phyloP scores from a whole-genome alignment of 1,139 yeast genomes.

The Scheffersomyces segobiensis region DNA sequence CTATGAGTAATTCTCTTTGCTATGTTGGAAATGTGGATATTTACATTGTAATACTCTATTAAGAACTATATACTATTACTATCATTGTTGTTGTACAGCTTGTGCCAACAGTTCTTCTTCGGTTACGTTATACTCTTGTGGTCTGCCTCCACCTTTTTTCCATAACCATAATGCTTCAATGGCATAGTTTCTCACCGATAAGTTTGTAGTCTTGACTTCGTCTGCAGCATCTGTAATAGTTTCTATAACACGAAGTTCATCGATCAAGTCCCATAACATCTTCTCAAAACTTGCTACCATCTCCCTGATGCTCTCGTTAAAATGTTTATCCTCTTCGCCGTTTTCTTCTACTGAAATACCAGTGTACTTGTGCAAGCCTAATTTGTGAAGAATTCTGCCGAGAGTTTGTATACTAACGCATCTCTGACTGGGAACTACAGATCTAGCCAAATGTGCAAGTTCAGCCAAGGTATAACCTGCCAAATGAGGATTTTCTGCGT shows the following conservation, averaged over 20 bases:
- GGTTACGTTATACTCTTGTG: slow-evolving; percentile 12
- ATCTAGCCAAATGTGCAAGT: slow-evolving; percentile 74
- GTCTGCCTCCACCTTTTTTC: slow-evolving; percentile 73
- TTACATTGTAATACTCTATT: background rate
- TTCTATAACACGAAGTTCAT: slow-evolving; percentile 66
- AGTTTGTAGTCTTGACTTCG: slow-evolving; percentile 61
- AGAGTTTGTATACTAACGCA: slow-evolving; percentile 82
- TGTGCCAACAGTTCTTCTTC: slow-evolving; percentile 17
- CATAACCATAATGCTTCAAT: slow-evolving; percentile 94
- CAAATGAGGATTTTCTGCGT: slow-evolving; percentile 80
- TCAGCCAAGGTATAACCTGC: slow-evolving; percentile 93
- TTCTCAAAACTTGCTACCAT: slow-evolving; percentile 53
- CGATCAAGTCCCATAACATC: slow-evolving; percentile 75
- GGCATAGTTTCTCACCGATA: slow-evolving; percentile 83
- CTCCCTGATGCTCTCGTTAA: slow-evolving; percentile 36
- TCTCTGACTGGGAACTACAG: slow-evolving; percentile 82
- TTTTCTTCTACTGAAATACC: slow-evolving; percentile 43
- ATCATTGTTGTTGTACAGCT: slow-evolving; percentile 8
- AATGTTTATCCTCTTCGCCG: slow-evolving; percentile 35
- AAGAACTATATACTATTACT: background rate
- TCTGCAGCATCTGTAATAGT: slow-evolving; percentile 73
- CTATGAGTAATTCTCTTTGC: background rate
- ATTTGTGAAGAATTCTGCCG: slow-evolving; percentile 82
- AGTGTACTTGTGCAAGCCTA: slow-evolving; percentile 64
- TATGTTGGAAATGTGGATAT: background rate